Percentiles rank a stretch among this genome's conserved stretches.
Evolutionary conservation across 2,329 filamentous ascomycete genomes (phyloP).

Genomic region (Aspergillaceae sp.): DNA sequence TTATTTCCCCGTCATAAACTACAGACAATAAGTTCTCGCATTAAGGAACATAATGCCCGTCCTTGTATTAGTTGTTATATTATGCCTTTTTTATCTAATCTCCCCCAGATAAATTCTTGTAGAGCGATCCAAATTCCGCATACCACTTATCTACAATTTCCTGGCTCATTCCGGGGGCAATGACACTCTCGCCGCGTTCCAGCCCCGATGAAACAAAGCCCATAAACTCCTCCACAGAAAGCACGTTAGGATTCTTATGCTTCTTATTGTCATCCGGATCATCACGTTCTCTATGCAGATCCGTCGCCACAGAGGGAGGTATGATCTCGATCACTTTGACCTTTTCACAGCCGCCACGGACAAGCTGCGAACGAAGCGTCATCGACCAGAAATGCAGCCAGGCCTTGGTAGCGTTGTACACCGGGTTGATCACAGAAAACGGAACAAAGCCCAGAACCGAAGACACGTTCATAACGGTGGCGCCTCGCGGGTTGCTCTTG

Average conservation of each 20-base stretch:
- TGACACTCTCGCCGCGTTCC: conserved; percentile 42
- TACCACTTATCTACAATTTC: conserved; percentile 41
- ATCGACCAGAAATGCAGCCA: conserved; percentile 51
- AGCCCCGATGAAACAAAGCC: conserved; percentile 38
- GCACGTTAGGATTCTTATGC: conserved; percentile 39
- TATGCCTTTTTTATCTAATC: too few species aligned
- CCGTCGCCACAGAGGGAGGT: conserved; percentile 47
- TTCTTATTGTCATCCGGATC: conserved; percentile 54
- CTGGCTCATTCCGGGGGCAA: conserved; percentile 39
- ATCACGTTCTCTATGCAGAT: conserved; percentile 47
- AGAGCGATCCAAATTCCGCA: conserved; percentile 4
- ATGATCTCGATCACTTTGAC: conserved; percentile 49
- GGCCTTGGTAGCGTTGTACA: conserved; percentile 53
- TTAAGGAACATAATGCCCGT: too few species aligned
- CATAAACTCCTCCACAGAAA: conserved; percentile 50
- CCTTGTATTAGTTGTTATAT: too few species aligned
- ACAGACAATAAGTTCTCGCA: too few species aligned
- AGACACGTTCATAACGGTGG: conserved; percentile 46
- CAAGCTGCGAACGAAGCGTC: conserved; percentile 46
- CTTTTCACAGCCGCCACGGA: conserved; percentile 22
- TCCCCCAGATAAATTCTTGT: too few species aligned
- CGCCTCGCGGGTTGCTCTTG: conserved; percentile 21
- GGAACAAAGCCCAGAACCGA: conserved; percentile 48
- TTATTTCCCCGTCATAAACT: too few species aligned
- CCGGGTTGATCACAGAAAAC: conserved; percentile 46